Conservation (phyloP, 192 early-diverging fungal genomes). For the Backusella australiensis region DNA sequence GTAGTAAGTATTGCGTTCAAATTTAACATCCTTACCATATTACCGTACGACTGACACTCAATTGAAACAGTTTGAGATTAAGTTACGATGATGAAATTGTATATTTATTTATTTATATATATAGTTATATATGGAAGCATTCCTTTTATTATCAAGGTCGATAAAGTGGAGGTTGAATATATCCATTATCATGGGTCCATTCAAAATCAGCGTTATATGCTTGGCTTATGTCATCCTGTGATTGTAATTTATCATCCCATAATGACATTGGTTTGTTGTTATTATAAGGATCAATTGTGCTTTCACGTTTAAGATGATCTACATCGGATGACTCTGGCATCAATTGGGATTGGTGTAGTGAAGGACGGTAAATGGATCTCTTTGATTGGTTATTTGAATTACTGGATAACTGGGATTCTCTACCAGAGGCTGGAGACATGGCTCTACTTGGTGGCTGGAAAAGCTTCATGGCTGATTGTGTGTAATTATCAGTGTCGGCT, state of each 20-base stretch:
- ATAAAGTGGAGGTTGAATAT: conserved; percentile 5
- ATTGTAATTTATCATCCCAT: not conserved
- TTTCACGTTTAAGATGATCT: not conserved
- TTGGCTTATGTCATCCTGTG: not conserved
- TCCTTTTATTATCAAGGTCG: not conserved
- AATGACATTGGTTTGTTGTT: not conserved
- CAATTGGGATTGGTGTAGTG: not conserved
- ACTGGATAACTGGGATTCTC: not conserved
- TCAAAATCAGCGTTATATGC: not conserved
- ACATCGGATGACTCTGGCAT: not conserved
- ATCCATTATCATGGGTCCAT: not conserved
- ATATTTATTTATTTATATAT: not conserved
- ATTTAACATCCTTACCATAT: too few relatives aligned
- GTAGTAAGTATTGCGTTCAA: too few relatives aligned
- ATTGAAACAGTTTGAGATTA: too few relatives aligned
- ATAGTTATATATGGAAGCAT: not conserved
- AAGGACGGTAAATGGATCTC: not conserved
- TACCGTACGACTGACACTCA: too few relatives aligned
- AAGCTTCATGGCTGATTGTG: not conserved
- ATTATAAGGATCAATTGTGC: not conserved
- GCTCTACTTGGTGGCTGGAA: not conserved
- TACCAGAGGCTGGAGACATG: not conserved
- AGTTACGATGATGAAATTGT: not conserved
- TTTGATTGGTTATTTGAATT: not conserved
- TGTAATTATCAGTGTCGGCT: not conserved